Conservation (phyloP, 768 basidiomycete species). For the Royoungia palumana region DNA sequence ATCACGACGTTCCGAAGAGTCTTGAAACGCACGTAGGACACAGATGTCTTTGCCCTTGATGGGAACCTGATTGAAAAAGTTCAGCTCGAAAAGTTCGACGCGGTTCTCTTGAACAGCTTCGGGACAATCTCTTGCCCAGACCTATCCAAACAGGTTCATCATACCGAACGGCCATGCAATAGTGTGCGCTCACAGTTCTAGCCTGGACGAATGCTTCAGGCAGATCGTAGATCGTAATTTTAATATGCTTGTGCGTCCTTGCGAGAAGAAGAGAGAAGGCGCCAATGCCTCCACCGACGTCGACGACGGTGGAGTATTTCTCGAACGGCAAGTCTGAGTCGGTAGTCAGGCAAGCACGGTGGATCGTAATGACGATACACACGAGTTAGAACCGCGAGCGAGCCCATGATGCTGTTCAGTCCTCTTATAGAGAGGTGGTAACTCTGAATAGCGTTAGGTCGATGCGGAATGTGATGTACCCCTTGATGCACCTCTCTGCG, state of each 20-base stretch:
- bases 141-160: not conserved
- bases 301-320: constrained; percentile 30
- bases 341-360: not conserved
- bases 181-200: constrained; percentile 7
- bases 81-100: constrained; percentile 17
- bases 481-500: constrained; percentile 12
- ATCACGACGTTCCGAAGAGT: too few species aligned
- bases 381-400: constrained; percentile 24
- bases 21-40: too few species aligned
- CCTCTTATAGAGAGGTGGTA: constrained; percentile 26
- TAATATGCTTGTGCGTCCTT: constrained; percentile 25
- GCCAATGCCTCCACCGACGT: constrained; percentile 36
- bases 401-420: constrained; percentile 22
- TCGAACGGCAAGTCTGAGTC: constrained; percentile 32
- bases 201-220: constrained; percentile 22
- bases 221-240: constrained; percentile 32
- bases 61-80: constrained; percentile 24
- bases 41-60: too few species aligned
- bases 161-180: not conserved
- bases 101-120: constrained; percentile 13
- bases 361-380: not conserved
- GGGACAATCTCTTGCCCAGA: constrained; percentile 12
- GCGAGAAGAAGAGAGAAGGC: constrained; percentile 28
- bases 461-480: not conserved
- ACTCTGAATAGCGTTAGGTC: not conserved